Base-by-base conservation (phyloP, 352 stramenopile species). In the Phytophthora sp. region DNA sequence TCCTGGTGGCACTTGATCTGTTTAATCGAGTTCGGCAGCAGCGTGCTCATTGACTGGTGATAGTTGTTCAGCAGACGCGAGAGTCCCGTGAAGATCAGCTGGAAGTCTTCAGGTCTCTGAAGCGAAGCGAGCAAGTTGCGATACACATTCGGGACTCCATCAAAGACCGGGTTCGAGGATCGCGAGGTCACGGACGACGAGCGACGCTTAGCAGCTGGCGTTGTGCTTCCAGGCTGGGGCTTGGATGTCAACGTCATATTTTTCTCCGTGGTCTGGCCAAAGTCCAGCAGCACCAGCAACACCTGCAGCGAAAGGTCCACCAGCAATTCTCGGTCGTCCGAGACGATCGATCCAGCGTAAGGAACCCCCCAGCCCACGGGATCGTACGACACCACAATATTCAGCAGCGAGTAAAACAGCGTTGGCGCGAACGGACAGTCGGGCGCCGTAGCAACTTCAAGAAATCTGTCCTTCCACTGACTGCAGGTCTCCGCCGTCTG, bases 1-100 rank as follows among this genome's bases (percentile, higher is more conserved):
- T 99, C 97, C 50, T 99, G 97, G 67, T 99, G 94, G 63, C 92
- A 99, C 52, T 98, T 93, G 64, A 99, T 91, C 68, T 98, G 88
- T 38, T 91, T 91, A 42, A 96, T 91, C 30, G 92, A 98, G 54
- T 96, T 94, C 9, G 96, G 96, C 49, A 99, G 72, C 17, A 98
- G 88, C 18, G 95, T 97, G 69, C 79, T 98, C 79, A 98, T 88
- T 5, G 83, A 87, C 69, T 98, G 76, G 73, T 98, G 97, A 38
- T 98, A 94, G 70, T 99, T 99, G 64, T 98, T 95, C 28, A 99
- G 77, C n/a, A 99, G 75, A n/a, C 91, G 81, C n/a, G 92, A 91
- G 34, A 99, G 86, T 1, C 96, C 96, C 11, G 87, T 72, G 56
- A 97, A 98, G 38, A 99, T 85, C 17, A 98, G 84, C 45, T 91